These are phyloP conservation scores for Lagenaria siceraria DNA, from an alignment of 306 rosid species.

Conservation along the genomic window DNA sequence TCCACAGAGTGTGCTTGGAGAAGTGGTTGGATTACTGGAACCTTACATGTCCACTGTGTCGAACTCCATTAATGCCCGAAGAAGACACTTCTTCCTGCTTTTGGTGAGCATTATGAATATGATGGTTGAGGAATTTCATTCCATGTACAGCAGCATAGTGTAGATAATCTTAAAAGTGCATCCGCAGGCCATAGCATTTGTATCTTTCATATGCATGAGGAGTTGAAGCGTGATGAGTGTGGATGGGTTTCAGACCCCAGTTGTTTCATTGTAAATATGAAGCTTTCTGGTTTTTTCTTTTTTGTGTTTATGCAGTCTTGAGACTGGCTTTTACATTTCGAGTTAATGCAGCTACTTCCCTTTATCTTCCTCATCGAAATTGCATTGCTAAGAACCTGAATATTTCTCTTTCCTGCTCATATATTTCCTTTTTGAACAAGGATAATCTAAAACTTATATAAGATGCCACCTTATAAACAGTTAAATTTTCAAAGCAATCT, in stretches of 20 bases:
- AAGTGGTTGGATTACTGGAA: slow-evolving; percentile 93
- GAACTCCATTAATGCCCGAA: slow-evolving; percentile 73
- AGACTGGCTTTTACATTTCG: background rate
- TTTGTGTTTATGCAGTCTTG: background rate
- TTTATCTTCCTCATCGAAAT: background rate
- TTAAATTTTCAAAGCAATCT: background rate
- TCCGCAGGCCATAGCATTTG: slow-evolving; percentile 1
- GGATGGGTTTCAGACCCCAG: background rate
- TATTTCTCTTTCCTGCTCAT: background rate
- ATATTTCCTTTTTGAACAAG: background rate
- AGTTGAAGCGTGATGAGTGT: slow-evolving; percentile 10
- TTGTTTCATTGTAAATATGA: slow-evolving; percentile 2
- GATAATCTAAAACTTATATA: background rate
- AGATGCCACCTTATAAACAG: background rate
- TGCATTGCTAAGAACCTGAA: background rate
- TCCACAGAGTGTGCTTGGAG: slow-evolving; percentile 78
- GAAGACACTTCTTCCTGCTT: slow-evolving; percentile 41
- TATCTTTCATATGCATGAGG: slow-evolving; percentile 6
- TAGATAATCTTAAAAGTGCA: slow-evolving; percentile 7
- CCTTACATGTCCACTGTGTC: slow-evolving; percentile 89
- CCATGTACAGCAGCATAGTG: slow-evolving; percentile 8
- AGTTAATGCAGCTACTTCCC: slow-evolving; percentile 1
- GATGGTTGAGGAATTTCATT: background rate
- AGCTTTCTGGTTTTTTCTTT: background rate
- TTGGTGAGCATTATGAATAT: slow-evolving; percentile 26